Base-by-base conservation (phyloP, 176 grass and related monocot species). In the Zizania latifolia region DNA sequence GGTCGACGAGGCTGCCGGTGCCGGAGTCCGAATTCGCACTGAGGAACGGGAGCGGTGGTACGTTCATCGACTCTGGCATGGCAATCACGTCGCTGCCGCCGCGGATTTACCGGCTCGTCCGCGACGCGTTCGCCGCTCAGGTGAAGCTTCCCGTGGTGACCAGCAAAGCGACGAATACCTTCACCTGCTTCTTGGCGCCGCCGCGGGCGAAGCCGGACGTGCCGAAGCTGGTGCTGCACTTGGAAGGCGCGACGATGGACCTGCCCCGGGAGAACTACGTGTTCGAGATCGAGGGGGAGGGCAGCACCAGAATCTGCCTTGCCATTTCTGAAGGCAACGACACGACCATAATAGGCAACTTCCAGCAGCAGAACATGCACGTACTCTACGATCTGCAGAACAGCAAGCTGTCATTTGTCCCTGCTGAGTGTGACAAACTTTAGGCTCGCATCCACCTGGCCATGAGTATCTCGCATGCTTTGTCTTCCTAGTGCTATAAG, bases 331-430 rank as follows among this genome's bases (percentile, higher is more conserved):
- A 37, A 13, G 19, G 30, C 1, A 3, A 8, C 23, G 83, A 84
- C 2, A 86, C 53, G 32, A 77, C 87, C 10, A 69, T 84, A 5
- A 79, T 92, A 19, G 87, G 93, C 41, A 92, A 90, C 70, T 88
- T 72, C 24, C 93, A 97, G 37, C 87, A 92, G 57, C 89, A 90
- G 56, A 90, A 84, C 60, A 43, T 88, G 72, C 80, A 92, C 37
- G 82, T 90, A 13, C 69, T 90, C 19, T 88, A 90, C 68, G 87
- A 92, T 75, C 62, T 92, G 71, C 44, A 56, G 28, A 67, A 78
- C 5, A 74, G 71, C 60, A 71, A 4, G 67, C 15, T 84, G 23
- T 86, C 80, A 1, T 91, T 95, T 34, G 68, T 79, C 10, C 88
- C 79, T 29, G 72, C 80, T 16, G 71, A 21, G 15, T 89, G 92